These are phyloP conservation scores for Mentha longifolia DNA, from an alignment of 257 asterid genomes.

Conservation along the genomic window DNA sequence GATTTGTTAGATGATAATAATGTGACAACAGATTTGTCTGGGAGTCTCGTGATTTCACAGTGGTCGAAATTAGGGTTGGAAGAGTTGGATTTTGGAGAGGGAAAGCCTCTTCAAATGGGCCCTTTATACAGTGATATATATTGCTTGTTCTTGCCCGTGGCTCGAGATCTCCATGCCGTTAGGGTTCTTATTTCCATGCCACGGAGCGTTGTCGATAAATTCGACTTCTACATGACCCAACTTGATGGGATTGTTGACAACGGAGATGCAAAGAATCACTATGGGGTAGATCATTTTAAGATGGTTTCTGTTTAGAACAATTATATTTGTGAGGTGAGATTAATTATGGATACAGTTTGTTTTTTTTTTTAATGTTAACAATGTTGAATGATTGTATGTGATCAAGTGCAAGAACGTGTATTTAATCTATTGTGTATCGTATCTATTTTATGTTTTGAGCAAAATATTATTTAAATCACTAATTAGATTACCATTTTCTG, in stretches of 20 bases:
- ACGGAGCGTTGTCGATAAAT: constrained; percentile 48
- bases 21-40: constrained; percentile 45
- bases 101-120: constrained; percentile 76
- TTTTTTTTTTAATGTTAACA: too few species aligned
- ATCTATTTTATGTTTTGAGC: not conserved
- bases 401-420: not conserved
- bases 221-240: constrained; percentile 66
- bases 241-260: constrained; percentile 31
- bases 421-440: not conserved
- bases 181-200: constrained; percentile 81
- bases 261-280: constrained; percentile 43
- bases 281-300: constrained; percentile 42
- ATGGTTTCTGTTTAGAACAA: constrained; percentile 45
- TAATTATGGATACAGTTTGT: too few species aligned
- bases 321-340: too few species aligned
- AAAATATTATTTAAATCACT: too few species aligned
- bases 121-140: constrained; percentile 70
- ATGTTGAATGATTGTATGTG: not conserved
- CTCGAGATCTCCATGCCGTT: constrained; percentile 47
- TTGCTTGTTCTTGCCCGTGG: constrained; percentile 68
- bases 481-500: too few species aligned
- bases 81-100: constrained; percentile 79
- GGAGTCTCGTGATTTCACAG: constrained; percentile 75
- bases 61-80: constrained; percentile 86
- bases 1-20: constrained; percentile 58